Conservation (phyloP, 2,329 filamentous ascomycete genomes). For the Didymella arachidicola region DNA sequence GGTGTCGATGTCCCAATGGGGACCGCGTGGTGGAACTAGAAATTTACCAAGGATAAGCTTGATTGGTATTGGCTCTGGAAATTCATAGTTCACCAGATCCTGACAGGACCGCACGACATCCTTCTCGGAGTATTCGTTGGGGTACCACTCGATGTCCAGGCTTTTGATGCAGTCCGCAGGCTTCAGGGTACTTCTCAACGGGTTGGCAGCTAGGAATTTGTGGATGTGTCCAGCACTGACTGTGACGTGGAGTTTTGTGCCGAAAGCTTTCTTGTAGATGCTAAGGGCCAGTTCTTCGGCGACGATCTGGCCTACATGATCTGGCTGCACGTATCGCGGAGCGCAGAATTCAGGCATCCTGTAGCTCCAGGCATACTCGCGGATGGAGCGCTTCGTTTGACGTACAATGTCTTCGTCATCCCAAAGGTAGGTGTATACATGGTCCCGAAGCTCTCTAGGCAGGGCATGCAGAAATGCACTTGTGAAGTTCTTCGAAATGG, state of each 20-base stretch:
- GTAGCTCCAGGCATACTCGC: slow-evolving; percentile 19
- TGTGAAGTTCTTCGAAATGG: slow-evolving; percentile 9
- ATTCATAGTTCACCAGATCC: background rate
- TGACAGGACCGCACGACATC: slow-evolving; percentile 9
- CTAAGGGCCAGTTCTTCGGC: slow-evolving; percentile 15
- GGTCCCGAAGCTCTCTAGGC: slow-evolving; percentile 17
- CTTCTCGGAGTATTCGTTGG: slow-evolving; percentile 13
- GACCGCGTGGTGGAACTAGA: background rate
- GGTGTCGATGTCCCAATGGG: background rate
- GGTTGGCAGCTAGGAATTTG: slow-evolving; percentile 17
- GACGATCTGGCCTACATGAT: slow-evolving; percentile 11
- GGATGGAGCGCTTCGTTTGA: slow-evolving; percentile 17
- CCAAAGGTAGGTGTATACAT: slow-evolving; percentile 18
- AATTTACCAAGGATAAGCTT: slow-evolving; percentile 14
- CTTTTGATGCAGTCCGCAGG: slow-evolving; percentile 11
- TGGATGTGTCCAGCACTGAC: slow-evolving; percentile 17
- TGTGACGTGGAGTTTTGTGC: slow-evolving; percentile 11
- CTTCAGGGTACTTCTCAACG: slow-evolving; percentile 7
- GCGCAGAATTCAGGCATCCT: slow-evolving; percentile 20
- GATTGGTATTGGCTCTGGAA: slow-evolving; percentile 4
- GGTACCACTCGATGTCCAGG: slow-evolving; percentile 15
- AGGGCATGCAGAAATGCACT: slow-evolving; percentile 9
- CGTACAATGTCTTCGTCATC: slow-evolving; percentile 19
- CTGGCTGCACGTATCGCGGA: slow-evolving; percentile 13
- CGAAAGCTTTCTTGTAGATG: slow-evolving; percentile 16